Conservation (phyloP, 2,329 filamentous ascomycete species). For the Ceratocystiopsis sp. region DNA sequence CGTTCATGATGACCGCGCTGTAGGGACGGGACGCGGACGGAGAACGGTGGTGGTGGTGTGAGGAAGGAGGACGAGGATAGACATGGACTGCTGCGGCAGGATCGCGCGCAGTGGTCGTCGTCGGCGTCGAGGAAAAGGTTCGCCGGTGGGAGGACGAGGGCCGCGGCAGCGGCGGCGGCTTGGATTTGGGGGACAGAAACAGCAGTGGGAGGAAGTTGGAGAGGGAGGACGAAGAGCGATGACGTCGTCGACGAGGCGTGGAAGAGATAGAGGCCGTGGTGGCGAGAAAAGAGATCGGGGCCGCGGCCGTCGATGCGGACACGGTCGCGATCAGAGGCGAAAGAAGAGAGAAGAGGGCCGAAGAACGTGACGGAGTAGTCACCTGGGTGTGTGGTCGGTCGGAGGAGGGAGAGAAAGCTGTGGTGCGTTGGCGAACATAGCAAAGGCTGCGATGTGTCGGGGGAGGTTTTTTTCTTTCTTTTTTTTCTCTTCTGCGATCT, state of each 20-base stretch:
- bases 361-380: constrained; percentile 30
- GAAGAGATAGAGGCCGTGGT: constrained; percentile 7
- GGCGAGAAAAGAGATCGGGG: constrained; percentile 7
- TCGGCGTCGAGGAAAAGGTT: constrained; percentile 1
- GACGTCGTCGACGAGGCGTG: constrained; percentile 9
- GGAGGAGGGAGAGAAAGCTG: constrained; percentile 36
- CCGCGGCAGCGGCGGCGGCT: not conserved
- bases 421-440: constrained; percentile 41
- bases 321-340: constrained; percentile 7
- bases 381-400: constrained; percentile 45
- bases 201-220: constrained; percentile 7
- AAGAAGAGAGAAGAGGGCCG: constrained; percentile 21
- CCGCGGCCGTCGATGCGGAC: constrained; percentile 10
- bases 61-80: not conserved
- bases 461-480: constrained; percentile 2
- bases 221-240: constrained; percentile 9
- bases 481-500: constrained; percentile 4
- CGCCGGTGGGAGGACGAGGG: constrained; percentile 4
- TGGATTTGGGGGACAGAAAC: constrained; percentile 9
- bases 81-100: too few relatives aligned
- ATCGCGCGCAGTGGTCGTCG: not conserved
- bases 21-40: constrained; percentile 17
- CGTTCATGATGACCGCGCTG: constrained; percentile 21
- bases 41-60: not conserved
- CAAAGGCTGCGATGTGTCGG: constrained; percentile 15